Base-by-base conservation (phyloP, 2,329 filamentous ascomycete genomes). In the Diaporthe helianthi region DNA sequence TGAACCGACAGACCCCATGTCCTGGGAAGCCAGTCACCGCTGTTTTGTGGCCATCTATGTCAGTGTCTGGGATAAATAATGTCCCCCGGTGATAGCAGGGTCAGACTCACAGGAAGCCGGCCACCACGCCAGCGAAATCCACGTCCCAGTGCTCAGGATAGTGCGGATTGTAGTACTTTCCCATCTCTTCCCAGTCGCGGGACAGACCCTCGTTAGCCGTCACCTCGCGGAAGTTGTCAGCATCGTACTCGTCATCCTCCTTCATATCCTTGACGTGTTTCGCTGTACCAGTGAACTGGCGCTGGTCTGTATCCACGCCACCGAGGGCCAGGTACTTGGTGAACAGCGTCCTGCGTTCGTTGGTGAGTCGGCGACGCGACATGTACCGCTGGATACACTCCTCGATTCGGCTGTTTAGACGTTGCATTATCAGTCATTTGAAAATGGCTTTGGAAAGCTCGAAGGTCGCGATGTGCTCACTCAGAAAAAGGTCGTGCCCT, bases 371-470 rank as follows among this genome's bases (percentile, higher is more conserved):
- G 38, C 94, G 91, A 55, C 90, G 92, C 44, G 87, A 85, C 71
- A 92, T 89, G 80, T 91, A 99, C 17, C 93, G 91, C 73, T 94
- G 90, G 67, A 98, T 92, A 55, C 93, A 96, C 31, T 90, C 87
- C 76, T 98, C 91, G 49, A 98, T 93, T 55, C 96, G 93, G 68
- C 91, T 92, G 70, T 49, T 69, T 22, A 70, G 73, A 67, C 17
- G 1, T 8, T 38, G 60, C 36, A 10, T 33, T 26, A 26, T 9
- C 6, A 29, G 22, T 5, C 13, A n/a, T n/a, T n/a, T n/a, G n/a
- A n/a, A 15, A 38, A 38, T 17, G 13, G 36, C 13, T 38, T 38
- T 38, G 36, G 36, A 5, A 38, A 38, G 17, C 41, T 44, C 17
- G 33, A 26, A 4, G 22, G n/a, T 4, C 24, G 22, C n/a, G 9